Conservation (phyloP, 306 rosid species). For the Fragaria vesca region DNA sequence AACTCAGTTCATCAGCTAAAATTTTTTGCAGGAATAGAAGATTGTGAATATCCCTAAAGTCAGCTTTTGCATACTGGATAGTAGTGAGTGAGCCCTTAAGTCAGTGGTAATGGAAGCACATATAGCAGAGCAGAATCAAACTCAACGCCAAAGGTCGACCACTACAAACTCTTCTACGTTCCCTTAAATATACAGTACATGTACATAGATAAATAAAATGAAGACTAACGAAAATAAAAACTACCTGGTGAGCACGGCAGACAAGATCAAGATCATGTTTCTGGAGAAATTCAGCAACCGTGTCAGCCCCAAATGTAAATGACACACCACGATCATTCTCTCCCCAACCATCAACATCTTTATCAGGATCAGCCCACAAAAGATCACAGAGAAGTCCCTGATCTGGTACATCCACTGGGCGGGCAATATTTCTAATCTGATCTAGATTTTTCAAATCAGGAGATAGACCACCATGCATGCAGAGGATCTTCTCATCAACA, state of each 20-base stretch:
- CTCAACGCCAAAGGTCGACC: background rate
- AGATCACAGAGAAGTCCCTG: slow-evolving; percentile 85
- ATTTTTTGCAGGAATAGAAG: background rate
- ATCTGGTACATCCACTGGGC: slow-evolving; percentile 81
- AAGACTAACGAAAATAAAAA: background rate
- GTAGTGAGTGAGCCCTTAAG: background rate
- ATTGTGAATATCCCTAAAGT: background rate
- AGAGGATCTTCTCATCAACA: slow-evolving; percentile 80
- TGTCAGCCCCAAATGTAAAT: slow-evolving; percentile 82
- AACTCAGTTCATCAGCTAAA: background rate
- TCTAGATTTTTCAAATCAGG: slow-evolving; percentile 69
- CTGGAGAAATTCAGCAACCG: slow-evolving; percentile 72
- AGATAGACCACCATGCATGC: slow-evolving; percentile 87
- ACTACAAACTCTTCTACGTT: background rate
- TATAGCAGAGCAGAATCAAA: background rate
- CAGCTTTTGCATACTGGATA: background rate
- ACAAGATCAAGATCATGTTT: slow-evolving; percentile 76
- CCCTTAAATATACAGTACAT: background rate
- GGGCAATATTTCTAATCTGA: slow-evolving; percentile 77
- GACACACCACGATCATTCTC: slow-evolving; percentile 89
- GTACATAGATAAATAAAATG: background rate
- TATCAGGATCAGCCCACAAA: slow-evolving; percentile 90
- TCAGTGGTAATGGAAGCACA: background rate
- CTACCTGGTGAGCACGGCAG: slow-evolving; percentile 86
- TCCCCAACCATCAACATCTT: slow-evolving; percentile 84